A percentile compares a stretch with the other conserved stretches of the same genome.
Conservation (phyloP, 345 rosid species). For the Arabidopsis thaliana region TAIR10.1 NC_003074.8:17823001-17823500, state of each 20-base stretch:
- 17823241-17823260: conserved; percentile 87
- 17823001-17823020: conserved; percentile 16
- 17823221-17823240: conserved; percentile 77
- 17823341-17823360: conserved; percentile 24
- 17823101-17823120: conserved; percentile 24
- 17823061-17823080: conserved; percentile 67
- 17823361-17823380: conserved; percentile 28
- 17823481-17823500: conserved; percentile 85
- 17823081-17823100: conserved; percentile 45
- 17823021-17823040: conserved; percentile 63
- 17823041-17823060: conserved; percentile 74
- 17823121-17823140: background rate
- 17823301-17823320: conserved; percentile 10
- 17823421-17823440: conserved; percentile 85
- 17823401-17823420: conserved; percentile 84
- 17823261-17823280: conserved; percentile 87
- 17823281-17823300: conserved; percentile 70
- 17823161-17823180: conserved; percentile 12
- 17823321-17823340: conserved; percentile 16
- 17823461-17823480: conserved; percentile 90
- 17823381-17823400: conserved; percentile 12
- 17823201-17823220: conserved; percentile 75
- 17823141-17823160: conserved; percentile 1
- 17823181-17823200: conserved; percentile 26
- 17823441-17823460: conserved; percentile 89